phyloP scores from a whole-genome alignment of 257 asterid species.

The Galeopsis tetrahit region DNA sequence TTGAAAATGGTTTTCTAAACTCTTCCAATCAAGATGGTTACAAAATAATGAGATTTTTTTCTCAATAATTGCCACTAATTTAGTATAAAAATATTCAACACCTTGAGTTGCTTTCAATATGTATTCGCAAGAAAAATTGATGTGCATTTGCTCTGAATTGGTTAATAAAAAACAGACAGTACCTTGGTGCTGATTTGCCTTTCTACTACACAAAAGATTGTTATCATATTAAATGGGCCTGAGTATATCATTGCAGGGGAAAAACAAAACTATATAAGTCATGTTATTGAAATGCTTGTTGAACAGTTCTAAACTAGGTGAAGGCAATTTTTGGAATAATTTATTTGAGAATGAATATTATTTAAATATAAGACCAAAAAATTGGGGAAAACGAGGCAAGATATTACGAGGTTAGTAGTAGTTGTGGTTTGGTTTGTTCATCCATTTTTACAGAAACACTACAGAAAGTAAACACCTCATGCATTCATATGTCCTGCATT shows the following conservation, averaged over 20 bases:
- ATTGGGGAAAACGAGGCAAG: neutral
- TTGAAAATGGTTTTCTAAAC: neutral
- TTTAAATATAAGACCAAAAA: neutral
- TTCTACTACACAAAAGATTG: neutral
- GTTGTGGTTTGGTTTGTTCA: neutral
- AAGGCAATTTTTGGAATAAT: neutral
- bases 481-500: neutral
- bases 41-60: neutral
- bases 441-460: neutral
- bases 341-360: neutral
- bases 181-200: neutral
- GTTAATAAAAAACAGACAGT: neutral
- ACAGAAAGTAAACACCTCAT: no score
- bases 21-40: neutral
- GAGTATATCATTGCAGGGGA: neutral
- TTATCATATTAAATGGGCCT: neutral
- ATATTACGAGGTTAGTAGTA: neutral
- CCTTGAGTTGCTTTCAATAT: neutral
- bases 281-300: conserved; percentile 6
- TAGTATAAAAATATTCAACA: neutral
- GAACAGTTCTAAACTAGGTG: neutral
- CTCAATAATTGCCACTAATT: neutral
- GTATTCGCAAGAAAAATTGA: neutral
- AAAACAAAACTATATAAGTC: neutral
- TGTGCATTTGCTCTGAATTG: neutral